Evolutionary conservation across 2,329 filamentous ascomycete genomes (phyloP).

Genomic region (Penicillium freii): DNA sequence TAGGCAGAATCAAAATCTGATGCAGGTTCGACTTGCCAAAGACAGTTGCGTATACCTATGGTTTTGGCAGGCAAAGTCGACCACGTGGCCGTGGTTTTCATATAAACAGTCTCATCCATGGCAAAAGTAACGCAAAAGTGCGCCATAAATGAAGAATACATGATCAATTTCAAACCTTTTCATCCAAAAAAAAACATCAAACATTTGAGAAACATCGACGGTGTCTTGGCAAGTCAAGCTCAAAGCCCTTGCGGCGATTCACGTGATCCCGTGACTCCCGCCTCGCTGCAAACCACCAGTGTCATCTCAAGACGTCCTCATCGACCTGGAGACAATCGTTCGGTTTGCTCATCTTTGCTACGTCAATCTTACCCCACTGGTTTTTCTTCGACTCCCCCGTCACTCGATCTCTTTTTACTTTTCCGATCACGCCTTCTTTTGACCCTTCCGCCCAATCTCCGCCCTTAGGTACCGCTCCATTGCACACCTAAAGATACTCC

Average conservation of each 20-base stretch:
- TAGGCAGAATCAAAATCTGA: background rate
- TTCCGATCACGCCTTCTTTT: conserved; percentile 18
- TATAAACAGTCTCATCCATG: background rate
- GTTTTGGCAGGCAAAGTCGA: background rate
- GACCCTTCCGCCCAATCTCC: conserved; percentile 31
- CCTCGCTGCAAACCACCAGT: conserved; percentile 42
- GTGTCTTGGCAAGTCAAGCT: conserved; percentile 8
- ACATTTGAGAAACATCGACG: background rate
- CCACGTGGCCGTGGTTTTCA: background rate
- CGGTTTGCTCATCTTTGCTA: conserved; percentile 20
- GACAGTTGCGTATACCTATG: background rate
- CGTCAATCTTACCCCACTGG: conserved; percentile 14
- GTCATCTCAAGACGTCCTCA: conserved; percentile 27
- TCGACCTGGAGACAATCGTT: conserved; percentile 20
- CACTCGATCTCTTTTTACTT: background rate
- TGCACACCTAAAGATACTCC: conserved; percentile 1
- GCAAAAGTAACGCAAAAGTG: background rate
- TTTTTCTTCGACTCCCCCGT: conserved; percentile 6
- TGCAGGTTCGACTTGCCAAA: background rate
- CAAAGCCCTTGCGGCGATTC: conserved; percentile 11
- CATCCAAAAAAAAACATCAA: background rate
- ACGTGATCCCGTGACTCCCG: conserved; percentile 31
- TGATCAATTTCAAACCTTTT: background rate
- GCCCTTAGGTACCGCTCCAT: conserved; percentile 27
- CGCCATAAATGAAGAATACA: background rate